These are phyloP conservation scores for Diaporthe sp. DNA, from an alignment of 2,329 filamentous ascomycete genomes.

Conservation along the genomic window DNA sequence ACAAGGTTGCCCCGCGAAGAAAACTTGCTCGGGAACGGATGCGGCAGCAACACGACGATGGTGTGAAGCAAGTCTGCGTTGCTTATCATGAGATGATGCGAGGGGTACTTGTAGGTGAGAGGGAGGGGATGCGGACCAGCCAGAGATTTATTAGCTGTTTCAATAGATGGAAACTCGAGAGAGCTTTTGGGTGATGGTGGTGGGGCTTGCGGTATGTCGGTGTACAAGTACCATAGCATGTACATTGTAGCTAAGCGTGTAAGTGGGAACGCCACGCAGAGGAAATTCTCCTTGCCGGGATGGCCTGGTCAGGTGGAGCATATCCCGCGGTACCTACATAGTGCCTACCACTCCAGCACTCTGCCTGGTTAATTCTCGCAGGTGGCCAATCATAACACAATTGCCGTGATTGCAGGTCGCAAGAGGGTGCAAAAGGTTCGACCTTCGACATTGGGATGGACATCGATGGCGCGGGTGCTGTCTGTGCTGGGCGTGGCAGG, in stretches of 20 bases:
- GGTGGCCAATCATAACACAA: slow-evolving; percentile 18
- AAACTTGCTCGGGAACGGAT: slow-evolving; percentile 28
- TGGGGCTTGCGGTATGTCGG: slow-evolving; percentile 34
- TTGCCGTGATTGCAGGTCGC: slow-evolving; percentile 15
- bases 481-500: slow-evolving; percentile 26
- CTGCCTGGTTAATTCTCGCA: slow-evolving; percentile 11
- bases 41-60: slow-evolving; percentile 36
- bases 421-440: slow-evolving; percentile 7
- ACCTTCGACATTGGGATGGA: slow-evolving; percentile 26
- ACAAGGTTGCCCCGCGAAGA: slow-evolving; percentile 34
- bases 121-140: slow-evolving; percentile 29
- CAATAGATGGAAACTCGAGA: slow-evolving; percentile 39
- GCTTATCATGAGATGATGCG: slow-evolving; percentile 20
- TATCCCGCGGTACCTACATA: slow-evolving; percentile 32
- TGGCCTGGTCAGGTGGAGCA: slow-evolving; percentile 20
- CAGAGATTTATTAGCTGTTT: slow-evolving; percentile 40
- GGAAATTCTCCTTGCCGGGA: slow-evolving; percentile 22
- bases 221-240: slow-evolving; percentile 31
- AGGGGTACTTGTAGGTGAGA: slow-evolving; percentile 34
- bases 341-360: slow-evolving; percentile 21
- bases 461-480: slow-evolving; percentile 16
- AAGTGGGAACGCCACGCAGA: slow-evolving; percentile 29
- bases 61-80: slow-evolving; percentile 38
- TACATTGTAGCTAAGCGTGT: slow-evolving; percentile 26
- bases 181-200: slow-evolving; percentile 34